These are phyloP conservation scores for Monilinia fructigena DNA, from an alignment of 2,329 filamentous ascomycete species.

Conservation along the genomic window DNA sequence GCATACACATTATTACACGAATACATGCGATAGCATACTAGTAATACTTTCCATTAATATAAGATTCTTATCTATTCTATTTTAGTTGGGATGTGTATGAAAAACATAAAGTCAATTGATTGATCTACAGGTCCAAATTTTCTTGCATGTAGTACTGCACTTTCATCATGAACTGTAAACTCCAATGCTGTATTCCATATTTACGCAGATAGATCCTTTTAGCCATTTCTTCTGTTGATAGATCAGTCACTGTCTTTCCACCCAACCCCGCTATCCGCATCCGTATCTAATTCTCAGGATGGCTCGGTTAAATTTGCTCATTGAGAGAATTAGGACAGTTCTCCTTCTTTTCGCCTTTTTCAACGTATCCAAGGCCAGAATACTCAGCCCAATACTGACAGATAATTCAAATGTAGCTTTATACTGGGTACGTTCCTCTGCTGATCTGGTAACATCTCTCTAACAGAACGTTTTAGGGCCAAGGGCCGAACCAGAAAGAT, in stretches of 20 bases:
- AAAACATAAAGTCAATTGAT: not conserved
- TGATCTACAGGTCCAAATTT: not conserved
- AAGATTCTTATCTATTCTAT: not conserved
- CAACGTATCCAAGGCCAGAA: not conserved
- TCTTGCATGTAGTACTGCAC: not conserved
- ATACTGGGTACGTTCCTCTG: conserved; percentile 44
- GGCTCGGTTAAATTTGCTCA: not conserved
- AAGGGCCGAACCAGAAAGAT: conserved; percentile 43
- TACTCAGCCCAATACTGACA: not conserved
- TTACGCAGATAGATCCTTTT: not conserved
- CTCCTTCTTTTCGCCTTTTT: not conserved
- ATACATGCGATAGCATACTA: no score
- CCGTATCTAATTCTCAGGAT: not conserved
- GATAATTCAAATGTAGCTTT: conserved; percentile 44
- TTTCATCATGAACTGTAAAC: not conserved
- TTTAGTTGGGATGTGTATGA: not conserved
- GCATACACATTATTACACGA: no score
- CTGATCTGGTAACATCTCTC: not conserved
- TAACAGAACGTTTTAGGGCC: conserved; percentile 39
- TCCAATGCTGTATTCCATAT: not conserved
- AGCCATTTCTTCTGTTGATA: not conserved
- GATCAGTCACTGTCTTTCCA: not conserved
- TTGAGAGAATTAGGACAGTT: not conserved
- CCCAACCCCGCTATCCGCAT: not conserved
- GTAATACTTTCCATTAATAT: no score